phyloP scores from a whole-genome alignment of 805 yeast genomes.

The Pichia exigua region DNA sequence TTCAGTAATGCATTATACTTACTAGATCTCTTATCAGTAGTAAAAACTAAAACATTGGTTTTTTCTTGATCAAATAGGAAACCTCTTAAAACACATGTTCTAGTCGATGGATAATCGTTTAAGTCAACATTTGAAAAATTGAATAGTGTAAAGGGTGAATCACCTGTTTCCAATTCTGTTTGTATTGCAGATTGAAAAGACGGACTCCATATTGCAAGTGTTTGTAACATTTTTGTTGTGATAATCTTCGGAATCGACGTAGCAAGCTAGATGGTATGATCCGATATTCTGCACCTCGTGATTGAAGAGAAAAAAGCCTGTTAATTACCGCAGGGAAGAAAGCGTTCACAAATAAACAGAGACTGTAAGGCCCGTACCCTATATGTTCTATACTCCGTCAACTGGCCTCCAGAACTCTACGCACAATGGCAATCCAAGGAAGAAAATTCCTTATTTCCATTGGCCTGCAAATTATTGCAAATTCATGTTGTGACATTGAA shows the following conservation, averaged over 20 bases:
- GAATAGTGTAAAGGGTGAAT: constrained; percentile 47
- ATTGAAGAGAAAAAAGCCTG: not conserved
- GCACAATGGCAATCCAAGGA: not conserved
- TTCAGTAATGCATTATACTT: constrained; percentile 47
- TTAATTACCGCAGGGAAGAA: not conserved
- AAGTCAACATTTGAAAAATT: constrained; percentile 62
- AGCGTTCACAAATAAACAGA: not conserved
- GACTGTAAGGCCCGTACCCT: not conserved
- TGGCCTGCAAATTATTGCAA: not conserved
- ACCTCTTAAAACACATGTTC: constrained; percentile 69
- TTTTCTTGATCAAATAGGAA: constrained; percentile 63
- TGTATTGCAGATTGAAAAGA: constrained; percentile 46
- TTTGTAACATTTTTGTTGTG: constrained; percentile 12
- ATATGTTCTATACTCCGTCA: not conserved
- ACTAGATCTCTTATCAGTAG: constrained; percentile 64
- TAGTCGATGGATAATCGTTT: constrained; percentile 47
- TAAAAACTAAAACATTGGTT: constrained; percentile 59
- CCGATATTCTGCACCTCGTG: not conserved
- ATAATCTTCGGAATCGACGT: not conserved
- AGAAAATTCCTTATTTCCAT: not conserved
- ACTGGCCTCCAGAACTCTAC: not conserved
- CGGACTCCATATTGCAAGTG: constrained; percentile 74
- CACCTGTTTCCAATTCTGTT: constrained; percentile 32
- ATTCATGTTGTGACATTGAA: not conserved
- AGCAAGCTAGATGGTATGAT: not conserved